Evolutionary conservation across 441 rosid genomes (phyloP).

Genomic region (Biscutella laevigata): DNA sequence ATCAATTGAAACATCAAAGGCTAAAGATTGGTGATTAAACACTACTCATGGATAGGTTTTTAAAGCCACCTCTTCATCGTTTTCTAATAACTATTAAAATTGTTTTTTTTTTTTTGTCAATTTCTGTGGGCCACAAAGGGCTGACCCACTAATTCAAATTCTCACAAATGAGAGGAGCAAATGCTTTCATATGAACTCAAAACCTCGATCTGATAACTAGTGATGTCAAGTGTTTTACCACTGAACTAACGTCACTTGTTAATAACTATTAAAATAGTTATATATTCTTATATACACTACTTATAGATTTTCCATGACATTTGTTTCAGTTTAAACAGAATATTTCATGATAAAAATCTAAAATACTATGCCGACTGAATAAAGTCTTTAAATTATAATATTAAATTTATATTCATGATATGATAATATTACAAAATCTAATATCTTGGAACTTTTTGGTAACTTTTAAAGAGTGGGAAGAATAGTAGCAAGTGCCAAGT

Average conservation of each 20-base stretch:
- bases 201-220: no score
- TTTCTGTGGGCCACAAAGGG: no score
- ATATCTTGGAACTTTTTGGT: neutral
- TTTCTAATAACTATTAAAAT: slow-evolving; percentile 26
- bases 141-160: no score
- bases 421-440: slow-evolving; percentile 14
- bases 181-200: no score
- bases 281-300: neutral
- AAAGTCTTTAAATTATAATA: neutral
- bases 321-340: no score
- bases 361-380: slow-evolving; percentile 10
- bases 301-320: neutral
- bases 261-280: no score
- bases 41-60: slow-evolving; percentile 54
- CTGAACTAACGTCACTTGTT: no score
- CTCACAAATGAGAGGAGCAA: no score
- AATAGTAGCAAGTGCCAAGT: slow-evolving; percentile 30
- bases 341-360: no score
- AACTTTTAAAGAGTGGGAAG: slow-evolving; percentile 28
- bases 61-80: slow-evolving; percentile 21
- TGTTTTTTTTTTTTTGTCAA: no score
- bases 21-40: slow-evolving; percentile 42
- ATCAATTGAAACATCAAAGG: slow-evolving; percentile 18
- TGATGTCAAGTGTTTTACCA: no score
- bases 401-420: slow-evolving; percentile 1